Percentiles rank a stretch among this genome's conserved stretches.
phyloP scores from a whole-genome alignment of 306 rosid genomes.

The Neltuma alba region DNA sequence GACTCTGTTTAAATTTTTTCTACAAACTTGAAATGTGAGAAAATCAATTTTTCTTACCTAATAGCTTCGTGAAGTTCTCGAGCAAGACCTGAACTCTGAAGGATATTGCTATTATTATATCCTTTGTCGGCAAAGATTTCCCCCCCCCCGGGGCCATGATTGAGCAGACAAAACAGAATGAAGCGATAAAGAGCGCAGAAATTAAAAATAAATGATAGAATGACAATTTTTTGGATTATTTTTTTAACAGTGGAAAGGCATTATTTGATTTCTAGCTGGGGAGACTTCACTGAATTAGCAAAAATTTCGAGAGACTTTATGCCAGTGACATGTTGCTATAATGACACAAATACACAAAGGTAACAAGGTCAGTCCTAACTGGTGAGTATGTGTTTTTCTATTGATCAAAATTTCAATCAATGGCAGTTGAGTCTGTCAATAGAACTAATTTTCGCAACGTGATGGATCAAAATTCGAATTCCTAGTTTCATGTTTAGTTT shows the following conservation, averaged over 20 bases:
- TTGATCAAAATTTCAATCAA: no score
- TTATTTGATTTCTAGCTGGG: background rate
- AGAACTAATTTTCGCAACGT: no score
- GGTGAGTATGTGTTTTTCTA: no score
- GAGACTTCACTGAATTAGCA: no score
- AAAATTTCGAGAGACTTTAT: no score
- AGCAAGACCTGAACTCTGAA: background rate
- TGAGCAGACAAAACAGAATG: background rate
- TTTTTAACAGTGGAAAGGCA: background rate
- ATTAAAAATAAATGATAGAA: background rate
- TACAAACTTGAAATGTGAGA: background rate
- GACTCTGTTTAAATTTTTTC: background rate
- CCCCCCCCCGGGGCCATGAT: no score
- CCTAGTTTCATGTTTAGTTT: no score
- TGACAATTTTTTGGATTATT: background rate
- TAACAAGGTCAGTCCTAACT: no score
- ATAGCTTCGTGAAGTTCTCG: background rate
- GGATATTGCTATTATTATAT: background rate
- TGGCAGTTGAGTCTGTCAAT: no score
- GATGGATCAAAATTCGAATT: no score
- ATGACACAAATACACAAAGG: no score
- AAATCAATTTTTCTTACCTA: slow-evolving; percentile 7
- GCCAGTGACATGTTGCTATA: no score
- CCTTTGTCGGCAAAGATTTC: background rate
- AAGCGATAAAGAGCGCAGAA: background rate